Evolutionary conservation across 441 rosid species (phyloP), one percentile per base, ranked within the genome.

Genomic region (Euphorbia celastroides): DNA sequence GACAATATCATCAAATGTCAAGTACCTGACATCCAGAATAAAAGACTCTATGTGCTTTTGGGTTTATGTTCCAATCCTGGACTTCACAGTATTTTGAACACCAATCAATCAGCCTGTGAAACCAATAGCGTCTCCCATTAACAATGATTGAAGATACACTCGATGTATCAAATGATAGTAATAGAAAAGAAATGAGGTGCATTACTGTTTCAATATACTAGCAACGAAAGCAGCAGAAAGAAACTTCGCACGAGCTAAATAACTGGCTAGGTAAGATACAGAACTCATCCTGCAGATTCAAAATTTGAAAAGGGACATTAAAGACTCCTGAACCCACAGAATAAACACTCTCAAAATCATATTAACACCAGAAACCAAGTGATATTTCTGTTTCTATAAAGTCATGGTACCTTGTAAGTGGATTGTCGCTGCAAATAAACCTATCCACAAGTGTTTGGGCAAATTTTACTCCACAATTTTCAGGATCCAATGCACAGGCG

Each of bases 221-320:
- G 80, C 70, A 68, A 89, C 74, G 60, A 75, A 72, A 64, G 80
- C 79, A 72, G 84, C 70, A 5, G 84, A 71, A 60, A 90, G 69
- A 76, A 90, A 90, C 77, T 83, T 90, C 34, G 80, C 98, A 7
- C 97, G 88, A 65, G 93, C 90, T 69, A 93, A 92, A 81, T 88
- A 93, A 54, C 97, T 90, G 67, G 93, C 90, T 69, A 93, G 93
- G 80, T 88, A 93, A 54, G 91, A 84, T 68, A 80, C 95, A 23
- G 94, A 86, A 81, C 86, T 90, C 94, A 83, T 93, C 84, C 93
- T 90, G 88, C 80, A 67, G 36, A 56, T n/a, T n/a, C 64, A 58
- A 71, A 17, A 19, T 48, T 34, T 57, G 31, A 9, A 17, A 60
- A 17, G 28, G 58, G 30, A 71, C 22, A 20, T 48, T 3, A 26